Evolutionary conservation across 2,329 filamentous ascomycete species (phyloP), one percentile per base, ranked within the genome.

Genomic region (Penicillium vulpinum): DNA sequence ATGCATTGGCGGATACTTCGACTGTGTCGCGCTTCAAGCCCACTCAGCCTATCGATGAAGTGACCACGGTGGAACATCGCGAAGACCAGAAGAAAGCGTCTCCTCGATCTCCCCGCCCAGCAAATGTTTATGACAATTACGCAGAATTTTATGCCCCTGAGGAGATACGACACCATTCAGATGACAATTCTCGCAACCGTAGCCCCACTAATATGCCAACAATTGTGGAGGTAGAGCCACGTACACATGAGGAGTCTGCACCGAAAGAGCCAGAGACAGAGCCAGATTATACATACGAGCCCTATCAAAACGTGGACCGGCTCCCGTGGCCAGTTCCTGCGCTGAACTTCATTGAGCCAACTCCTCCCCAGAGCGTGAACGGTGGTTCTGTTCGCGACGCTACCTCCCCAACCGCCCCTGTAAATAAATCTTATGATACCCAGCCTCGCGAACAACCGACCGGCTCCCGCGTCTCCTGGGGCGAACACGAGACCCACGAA

Each of bases 401-500:
- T 24, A 41, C 63, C 38, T 72, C 71, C 28, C 72, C 74, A 13
- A 58, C 65, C 22, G 58, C 63, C 4, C 57, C 76, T 29, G 75
- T 78, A 53, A 69, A 78, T 40, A 68, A 75, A 7, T 75, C 72
- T 43, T 77, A 77, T 11, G 79, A 83, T 50, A 67, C 77, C 35
- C 67, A 79, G 11, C 72, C 77, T 2, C 67, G 75, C n/a, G 75
- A 78, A 50, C 71, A 76, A 24, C 76, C 79, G 31, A 75, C 74
- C 22, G 70, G 66, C 26, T 78, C 83, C 7, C 87, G 87, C 63
- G 86, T 88, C 5, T 85, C 80, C 13, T 88, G 85, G 86, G 86
- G 85, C 11, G 78, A 86, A 58, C 86, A 87, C 60, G 80, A 86
- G 66, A 87, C 82, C 4, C 85, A 87, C 68, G 82, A 84, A 57